Percentiles rank a stretch among this genome's conserved stretches.
Evolutionary conservation across 192 early-diverging fungal species (phyloP).

Genomic region (Jimgerdemannia lactiflua): DNA sequence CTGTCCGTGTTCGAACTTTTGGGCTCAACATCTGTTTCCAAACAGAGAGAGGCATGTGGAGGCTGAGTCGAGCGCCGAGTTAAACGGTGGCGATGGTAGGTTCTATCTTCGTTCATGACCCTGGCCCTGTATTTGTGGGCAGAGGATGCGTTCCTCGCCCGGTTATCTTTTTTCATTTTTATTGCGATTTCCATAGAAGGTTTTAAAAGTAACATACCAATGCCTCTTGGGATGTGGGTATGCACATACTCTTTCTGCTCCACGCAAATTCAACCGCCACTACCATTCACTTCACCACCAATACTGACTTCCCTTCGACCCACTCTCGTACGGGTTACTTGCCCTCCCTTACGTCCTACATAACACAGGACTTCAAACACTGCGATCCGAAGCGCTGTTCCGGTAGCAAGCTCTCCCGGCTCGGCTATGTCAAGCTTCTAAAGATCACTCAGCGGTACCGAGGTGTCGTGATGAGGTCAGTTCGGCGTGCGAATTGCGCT

Average conservation of each 20-base stretch:
- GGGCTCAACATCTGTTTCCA: no score
- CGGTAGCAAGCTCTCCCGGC: conserved; percentile 83
- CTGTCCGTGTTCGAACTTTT: no score
- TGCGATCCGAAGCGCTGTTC: conserved; percentile 99
- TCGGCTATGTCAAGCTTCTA: conserved; percentile 76
- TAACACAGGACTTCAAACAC: conserved; percentile 88
- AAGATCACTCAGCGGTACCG: conserved; percentile 83
- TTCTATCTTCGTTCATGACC: no score
- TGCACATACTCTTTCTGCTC: conserved; percentile 6
- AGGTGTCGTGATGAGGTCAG: conserved; percentile 82
- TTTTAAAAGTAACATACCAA: conserved; percentile 35
- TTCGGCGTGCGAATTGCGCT: neutral
- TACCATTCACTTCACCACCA: neutral
- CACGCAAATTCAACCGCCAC: neutral
- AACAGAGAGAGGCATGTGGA: no score
- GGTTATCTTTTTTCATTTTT: no score
- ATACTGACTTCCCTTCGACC: neutral
- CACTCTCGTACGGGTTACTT: neutral
- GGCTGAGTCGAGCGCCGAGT: no score
- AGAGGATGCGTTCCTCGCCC: no score
- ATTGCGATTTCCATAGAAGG: no score
- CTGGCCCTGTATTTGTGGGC: no score
- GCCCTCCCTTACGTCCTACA: no score
- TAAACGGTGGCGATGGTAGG: no score
- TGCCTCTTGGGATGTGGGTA: conserved; percentile 78